A percentile compares a stretch with the other conserved stretches of the same genome.
Evolutionary conservation across 805 yeast species (phyloP).

Genomic region (Kuraishia molischiana): DNA sequence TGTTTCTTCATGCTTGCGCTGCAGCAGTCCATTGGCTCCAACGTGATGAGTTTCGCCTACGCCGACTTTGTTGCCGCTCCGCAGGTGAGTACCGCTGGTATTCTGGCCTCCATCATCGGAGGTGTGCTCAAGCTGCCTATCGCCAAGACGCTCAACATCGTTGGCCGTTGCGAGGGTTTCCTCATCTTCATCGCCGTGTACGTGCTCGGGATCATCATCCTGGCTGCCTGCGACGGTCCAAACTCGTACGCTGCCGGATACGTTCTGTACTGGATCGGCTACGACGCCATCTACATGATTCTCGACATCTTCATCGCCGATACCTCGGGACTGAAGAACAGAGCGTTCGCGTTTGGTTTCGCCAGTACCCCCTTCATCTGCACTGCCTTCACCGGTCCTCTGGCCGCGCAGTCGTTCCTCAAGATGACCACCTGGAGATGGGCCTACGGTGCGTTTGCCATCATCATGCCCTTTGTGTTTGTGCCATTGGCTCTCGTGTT

Average conservation of each 20-base stretch:
- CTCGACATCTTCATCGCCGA: constrained; percentile 20
- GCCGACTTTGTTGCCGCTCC: constrained; percentile 18
- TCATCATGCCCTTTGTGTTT: constrained; percentile 30
- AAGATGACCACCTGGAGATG: constrained; percentile 39
- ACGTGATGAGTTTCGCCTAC: constrained; percentile 14
- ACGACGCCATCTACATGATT: constrained; percentile 15
- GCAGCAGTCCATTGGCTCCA: constrained; percentile 15
- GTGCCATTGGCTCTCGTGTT: constrained; percentile 17
- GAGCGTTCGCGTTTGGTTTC: constrained; percentile 21
- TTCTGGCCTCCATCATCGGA: constrained; percentile 20
- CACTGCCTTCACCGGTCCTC: constrained; percentile 22
- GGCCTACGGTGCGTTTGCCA: constrained; percentile 42
- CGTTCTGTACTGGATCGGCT: constrained; percentile 20
- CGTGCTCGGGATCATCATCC: constrained; percentile 16
- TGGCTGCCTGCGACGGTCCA: constrained; percentile 18
- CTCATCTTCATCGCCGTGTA: constrained; percentile 12
- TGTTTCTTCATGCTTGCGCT: constrained; percentile 23
- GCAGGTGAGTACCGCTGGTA: constrained; percentile 17
- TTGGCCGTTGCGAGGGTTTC: constrained; percentile 22
- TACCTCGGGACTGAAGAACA: constrained; percentile 16
- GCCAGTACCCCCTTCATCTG: constrained; percentile 20
- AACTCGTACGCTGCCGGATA: constrained; percentile 19
- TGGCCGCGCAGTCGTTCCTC: constrained; percentile 24
- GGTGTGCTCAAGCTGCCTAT: constrained; percentile 22
- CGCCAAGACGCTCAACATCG: constrained; percentile 15